Conservation (phyloP, 306 rosid genomes). For the Potentilla sterilis region DNA sequence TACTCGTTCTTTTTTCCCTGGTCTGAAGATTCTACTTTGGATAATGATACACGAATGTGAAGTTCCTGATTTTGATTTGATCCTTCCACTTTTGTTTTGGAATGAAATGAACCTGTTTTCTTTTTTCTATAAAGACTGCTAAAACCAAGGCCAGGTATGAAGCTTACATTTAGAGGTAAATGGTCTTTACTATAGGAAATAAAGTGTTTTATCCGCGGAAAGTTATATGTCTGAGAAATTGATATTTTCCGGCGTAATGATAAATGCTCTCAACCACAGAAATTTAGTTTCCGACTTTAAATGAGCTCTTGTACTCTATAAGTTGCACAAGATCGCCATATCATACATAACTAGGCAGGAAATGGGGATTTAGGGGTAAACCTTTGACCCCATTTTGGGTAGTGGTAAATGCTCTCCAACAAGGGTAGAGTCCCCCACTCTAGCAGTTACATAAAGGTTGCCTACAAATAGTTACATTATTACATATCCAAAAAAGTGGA, state of each 20-base stretch:
- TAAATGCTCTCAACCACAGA: background rate
- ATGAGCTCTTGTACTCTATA: background rate
- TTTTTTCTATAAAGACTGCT: background rate
- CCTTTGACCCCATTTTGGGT: background rate
- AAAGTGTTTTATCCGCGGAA: background rate
- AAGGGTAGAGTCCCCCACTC: background rate
- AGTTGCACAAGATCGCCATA: background rate
- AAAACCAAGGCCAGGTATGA: background rate
- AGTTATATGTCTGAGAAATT: background rate
- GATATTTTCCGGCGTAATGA: background rate
- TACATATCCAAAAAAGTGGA: background rate
- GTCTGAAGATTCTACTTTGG: constrained; percentile 6
- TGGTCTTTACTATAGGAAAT: background rate
- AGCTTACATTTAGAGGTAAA: background rate
- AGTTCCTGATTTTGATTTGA: background rate
- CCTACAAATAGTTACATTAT: background rate
- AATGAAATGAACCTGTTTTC: background rate
- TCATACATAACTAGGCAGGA: background rate
- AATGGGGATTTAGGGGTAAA: background rate
- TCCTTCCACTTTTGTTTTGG: background rate
- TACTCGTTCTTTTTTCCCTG: background rate
- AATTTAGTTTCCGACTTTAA: too few species aligned
- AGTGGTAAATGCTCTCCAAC: background rate
- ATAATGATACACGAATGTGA: background rate
- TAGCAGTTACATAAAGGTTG: background rate